Evolutionary conservation across 2,329 filamentous ascomycete species (phyloP).

Genomic region (Nannizziopsis barbatae): DNA sequence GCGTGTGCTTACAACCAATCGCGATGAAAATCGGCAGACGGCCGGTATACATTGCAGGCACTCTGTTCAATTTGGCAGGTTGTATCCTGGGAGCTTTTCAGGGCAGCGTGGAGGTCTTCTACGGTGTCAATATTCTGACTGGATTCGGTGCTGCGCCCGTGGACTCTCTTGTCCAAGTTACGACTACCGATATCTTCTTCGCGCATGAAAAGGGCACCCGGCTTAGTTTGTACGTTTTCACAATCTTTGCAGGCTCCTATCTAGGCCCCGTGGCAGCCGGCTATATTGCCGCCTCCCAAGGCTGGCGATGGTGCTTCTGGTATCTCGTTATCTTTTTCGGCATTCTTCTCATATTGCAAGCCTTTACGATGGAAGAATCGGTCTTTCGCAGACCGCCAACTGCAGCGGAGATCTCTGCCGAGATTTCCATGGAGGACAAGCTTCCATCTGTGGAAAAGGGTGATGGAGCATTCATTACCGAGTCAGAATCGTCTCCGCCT

Average conservation of each 20-base stretch:
- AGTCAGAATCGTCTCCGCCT: conserved; percentile 3
- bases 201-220: conserved; percentile 36
- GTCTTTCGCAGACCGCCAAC: conserved; percentile 37
- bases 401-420: conserved; percentile 4
- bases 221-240: conserved; percentile 36
- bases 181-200: conserved; percentile 38
- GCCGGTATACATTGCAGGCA: conserved; percentile 13
- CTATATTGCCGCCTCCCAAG: conserved; percentile 30
- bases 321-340: conserved; percentile 36
- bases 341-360: conserved; percentile 37
- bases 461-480: background rate
- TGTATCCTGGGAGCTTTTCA: conserved; percentile 14
- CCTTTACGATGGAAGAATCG: conserved; percentile 52
- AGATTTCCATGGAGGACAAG: conserved; percentile 6
- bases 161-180: conserved; percentile 40
- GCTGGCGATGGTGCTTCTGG: conserved; percentile 45
- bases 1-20: conserved; percentile 13
- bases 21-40: conserved; percentile 16
- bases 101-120: conserved; percentile 9
- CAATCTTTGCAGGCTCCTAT: conserved; percentile 38
- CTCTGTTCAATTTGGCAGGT: conserved; percentile 10
- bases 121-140: conserved; percentile 10
- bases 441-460: conserved; percentile 5
- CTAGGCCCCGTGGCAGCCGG: conserved; percentile 26
- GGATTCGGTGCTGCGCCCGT: conserved; percentile 38